These are phyloP conservation scores for Capsella bursapastoris DNA, from an alignment of 345 rosid species.

Conservation along the genomic window DNA sequence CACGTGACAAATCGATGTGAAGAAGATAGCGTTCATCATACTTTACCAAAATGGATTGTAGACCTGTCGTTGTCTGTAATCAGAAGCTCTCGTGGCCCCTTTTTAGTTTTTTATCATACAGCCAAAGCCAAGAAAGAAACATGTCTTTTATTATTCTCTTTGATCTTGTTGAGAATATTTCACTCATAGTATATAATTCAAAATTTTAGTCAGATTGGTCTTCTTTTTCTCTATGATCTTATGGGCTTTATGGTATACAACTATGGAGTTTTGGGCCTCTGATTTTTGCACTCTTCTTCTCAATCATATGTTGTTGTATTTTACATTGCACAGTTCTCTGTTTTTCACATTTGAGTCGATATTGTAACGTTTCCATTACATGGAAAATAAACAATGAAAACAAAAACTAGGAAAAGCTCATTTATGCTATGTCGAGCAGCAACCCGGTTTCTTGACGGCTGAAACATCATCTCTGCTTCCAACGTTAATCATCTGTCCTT, in stretches of 20 bases:
- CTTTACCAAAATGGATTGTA: constrained; percentile 11
- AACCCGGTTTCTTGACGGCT: constrained; percentile 71
- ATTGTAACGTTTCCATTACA: constrained; percentile 1
- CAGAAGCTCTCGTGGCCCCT: constrained; percentile 14
- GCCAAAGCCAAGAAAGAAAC: background rate
- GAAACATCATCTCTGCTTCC: constrained; percentile 76
- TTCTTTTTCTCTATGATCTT: background rate
- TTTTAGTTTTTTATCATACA: background rate
- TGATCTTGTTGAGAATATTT: background rate
- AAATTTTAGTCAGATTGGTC: no score
- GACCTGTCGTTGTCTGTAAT: constrained; percentile 12
- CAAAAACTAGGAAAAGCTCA: background rate
- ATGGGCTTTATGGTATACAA: constrained; percentile 5
- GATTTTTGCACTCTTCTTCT: background rate
- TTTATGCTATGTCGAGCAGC: constrained; percentile 58
- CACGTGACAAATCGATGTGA: background rate
- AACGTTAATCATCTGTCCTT: constrained; percentile 69
- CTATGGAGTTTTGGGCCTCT: background rate
- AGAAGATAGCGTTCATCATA: background rate
- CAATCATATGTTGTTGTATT: background rate
- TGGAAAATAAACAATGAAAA: background rate
- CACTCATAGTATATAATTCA: no score
- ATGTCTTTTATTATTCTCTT: background rate
- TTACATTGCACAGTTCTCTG: background rate
- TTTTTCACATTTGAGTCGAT: background rate